Evolutionary conservation across 2,329 filamentous ascomycete species (phyloP), one percentile per base, ranked within the genome.

Genomic region (Exophiala dermatitidis): DNA sequence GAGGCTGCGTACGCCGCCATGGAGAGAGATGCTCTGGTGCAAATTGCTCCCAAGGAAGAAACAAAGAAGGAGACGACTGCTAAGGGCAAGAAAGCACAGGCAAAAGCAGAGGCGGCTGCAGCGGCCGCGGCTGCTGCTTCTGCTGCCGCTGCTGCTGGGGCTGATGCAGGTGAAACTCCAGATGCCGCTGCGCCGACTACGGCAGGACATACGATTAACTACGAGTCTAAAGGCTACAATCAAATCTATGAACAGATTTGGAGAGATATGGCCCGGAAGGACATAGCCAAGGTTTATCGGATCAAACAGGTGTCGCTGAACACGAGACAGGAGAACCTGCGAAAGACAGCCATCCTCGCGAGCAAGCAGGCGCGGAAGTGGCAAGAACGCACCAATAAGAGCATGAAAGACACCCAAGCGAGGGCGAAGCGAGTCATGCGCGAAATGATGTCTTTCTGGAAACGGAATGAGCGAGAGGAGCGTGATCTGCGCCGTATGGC

Each of bases 401-500:
- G 90, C 67, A 93, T 88, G 69, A 98, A 98, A 71, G 93, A 98
- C 70, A 87, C 95, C 3, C 93, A 97, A 68, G 93, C 93, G 40
- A 84, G 93, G 45, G 93, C 93, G 54, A 98, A 98, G 77, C 86
- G 93, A 62, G 91, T 91, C 55, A 98, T 98, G 93, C 84, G 93
- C 68, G 93, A 98, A 72, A 98, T 98, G 93, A 93, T 96, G 81
- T 84, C 88, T 53, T 98, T 97, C 79, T 98, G 93, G 93, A 97
- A 97, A 73, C 86, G 91, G 53, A 98, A 98, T 69, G 93, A 98
- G 71, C 86, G 91, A 49, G 93, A 98, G 68, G 93, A 98, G 69
- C 88, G 93, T 56, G 93, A 98, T 69, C 77, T 94, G 60, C 85
- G 93, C 62, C 94, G 95, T 74, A 84, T 90, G 48, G 93, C 93